A percentile compares a stretch with the other conserved stretches of the same genome.
Evolutionary conservation across 768 basidiomycete species (phyloP).

Genomic region (Boletus edulis): DNA sequence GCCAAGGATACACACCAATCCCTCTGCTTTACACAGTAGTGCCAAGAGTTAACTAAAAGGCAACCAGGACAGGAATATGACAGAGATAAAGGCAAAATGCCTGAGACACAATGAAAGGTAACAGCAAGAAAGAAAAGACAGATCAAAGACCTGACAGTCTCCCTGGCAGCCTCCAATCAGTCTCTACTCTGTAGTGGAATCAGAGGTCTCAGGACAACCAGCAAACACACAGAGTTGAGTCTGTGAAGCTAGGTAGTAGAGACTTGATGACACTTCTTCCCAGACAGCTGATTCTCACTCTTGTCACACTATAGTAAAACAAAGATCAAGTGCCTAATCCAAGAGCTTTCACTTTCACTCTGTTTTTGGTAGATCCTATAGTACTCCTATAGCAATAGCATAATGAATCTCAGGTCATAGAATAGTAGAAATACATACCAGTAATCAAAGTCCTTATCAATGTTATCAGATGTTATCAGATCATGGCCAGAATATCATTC

Average conservation of each 20-base stretch:
- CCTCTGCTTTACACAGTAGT: background rate
- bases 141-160: background rate
- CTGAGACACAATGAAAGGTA: too few species aligned
- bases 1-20: background rate
- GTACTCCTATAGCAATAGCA: too few species aligned
- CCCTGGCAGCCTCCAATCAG: background rate
- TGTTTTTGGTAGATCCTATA: too few species aligned
- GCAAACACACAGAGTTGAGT: constrained; percentile 11
- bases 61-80: background rate
- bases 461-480: too few species aligned
- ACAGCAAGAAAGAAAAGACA: too few species aligned
- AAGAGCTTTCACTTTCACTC: too few species aligned
- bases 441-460: too few species aligned
- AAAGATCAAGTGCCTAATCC: background rate
- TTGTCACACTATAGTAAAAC: background rate
- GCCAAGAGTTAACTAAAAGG: background rate
- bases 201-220: constrained; percentile 5
- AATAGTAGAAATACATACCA: too few species aligned
- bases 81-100: background rate
- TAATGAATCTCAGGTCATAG: too few species aligned
- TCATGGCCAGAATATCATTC: too few species aligned
- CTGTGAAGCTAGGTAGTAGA: constrained; percentile 11
- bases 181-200: constrained; percentile 3
- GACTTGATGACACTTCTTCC: constrained; percentile 7
- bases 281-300: background rate